Evolutionary conservation across 495 filamentous ascomycete genomes (phyloP).

Genomic region (Trichoderma reesei): DNA sequence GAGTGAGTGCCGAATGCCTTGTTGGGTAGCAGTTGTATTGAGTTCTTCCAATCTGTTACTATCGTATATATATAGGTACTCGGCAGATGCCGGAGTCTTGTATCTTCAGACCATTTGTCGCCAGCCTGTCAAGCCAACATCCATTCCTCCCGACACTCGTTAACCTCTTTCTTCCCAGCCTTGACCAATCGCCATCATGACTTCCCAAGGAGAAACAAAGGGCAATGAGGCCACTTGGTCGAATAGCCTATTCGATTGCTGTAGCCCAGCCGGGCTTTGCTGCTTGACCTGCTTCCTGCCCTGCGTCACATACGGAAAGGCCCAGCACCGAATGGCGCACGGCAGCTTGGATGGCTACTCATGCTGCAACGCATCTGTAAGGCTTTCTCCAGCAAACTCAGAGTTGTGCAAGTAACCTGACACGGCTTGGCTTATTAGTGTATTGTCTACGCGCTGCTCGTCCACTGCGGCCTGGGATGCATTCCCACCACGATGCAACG

Average conservation of each 20-base stretch:
- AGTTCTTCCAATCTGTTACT: no score
- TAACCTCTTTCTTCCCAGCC: neutral
- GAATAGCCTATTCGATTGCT: constrained; percentile 28
- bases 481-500: constrained; percentile 34
- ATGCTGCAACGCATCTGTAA: constrained; percentile 33
- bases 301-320: constrained; percentile 39
- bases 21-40: no score
- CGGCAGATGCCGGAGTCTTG: neutral
- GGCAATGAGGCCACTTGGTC: constrained; percentile 14
- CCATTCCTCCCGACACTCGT: neutral
- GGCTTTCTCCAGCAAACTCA: constrained; percentile 4
- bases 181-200: neutral
- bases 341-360: constrained; percentile 29
- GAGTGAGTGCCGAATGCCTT: neutral
- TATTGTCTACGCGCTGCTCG: constrained; percentile 24
- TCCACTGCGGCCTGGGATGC: constrained; percentile 25
- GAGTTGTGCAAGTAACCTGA: constrained; percentile 3
- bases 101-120: neutral
- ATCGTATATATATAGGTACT: neutral
- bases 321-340: constrained; percentile 32
- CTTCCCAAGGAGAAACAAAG: neutral
- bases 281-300: constrained; percentile 29
- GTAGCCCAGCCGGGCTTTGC: constrained; percentile 28
- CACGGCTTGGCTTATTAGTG: constrained; percentile 15
- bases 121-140: neutral